phyloP scores from a whole-genome alignment of 169 alveolate species.

The Blepharisma undulans region DNA sequence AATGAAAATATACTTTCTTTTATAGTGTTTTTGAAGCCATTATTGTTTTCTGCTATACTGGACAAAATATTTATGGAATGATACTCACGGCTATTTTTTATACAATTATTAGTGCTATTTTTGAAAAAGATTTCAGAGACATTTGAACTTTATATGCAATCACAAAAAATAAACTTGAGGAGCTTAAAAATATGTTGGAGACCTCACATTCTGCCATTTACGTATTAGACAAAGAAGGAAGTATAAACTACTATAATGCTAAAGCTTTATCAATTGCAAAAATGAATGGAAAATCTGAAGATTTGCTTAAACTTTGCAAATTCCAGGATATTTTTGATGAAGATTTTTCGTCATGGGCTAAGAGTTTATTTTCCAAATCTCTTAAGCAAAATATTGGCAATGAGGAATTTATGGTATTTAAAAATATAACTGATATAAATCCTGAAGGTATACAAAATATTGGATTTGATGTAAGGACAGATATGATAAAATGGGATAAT shows the following conservation, averaged over 20 bases:
- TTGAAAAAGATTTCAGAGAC: conserved; percentile 37
- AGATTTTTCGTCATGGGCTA: background rate
- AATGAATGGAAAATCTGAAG: background rate
- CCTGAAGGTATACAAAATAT: background rate
- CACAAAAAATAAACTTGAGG: background rate
- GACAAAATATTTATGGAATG: background rate
- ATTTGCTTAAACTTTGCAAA: background rate
- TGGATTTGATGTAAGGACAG: background rate
- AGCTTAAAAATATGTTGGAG: background rate
- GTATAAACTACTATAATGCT: background rate
- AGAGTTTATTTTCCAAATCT: background rate
- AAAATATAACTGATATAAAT: background rate
- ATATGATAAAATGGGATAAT: background rate
- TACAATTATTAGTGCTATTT: background rate
- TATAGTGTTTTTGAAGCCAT: background rate
- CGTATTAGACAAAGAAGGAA: background rate
- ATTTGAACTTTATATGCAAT: background rate
- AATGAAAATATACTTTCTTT: background rate
- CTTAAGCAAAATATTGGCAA: background rate
- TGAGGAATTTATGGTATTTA: background rate
- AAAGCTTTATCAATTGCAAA: background rate
- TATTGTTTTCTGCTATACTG: background rate
- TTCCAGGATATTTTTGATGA: conserved; percentile 1
- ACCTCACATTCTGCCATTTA: background rate
- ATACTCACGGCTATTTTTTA: background rate